These are phyloP conservation scores for Backusella australiensis DNA, from an alignment of 192 early-diverging fungal species.

Conservation along the genomic window DNA sequence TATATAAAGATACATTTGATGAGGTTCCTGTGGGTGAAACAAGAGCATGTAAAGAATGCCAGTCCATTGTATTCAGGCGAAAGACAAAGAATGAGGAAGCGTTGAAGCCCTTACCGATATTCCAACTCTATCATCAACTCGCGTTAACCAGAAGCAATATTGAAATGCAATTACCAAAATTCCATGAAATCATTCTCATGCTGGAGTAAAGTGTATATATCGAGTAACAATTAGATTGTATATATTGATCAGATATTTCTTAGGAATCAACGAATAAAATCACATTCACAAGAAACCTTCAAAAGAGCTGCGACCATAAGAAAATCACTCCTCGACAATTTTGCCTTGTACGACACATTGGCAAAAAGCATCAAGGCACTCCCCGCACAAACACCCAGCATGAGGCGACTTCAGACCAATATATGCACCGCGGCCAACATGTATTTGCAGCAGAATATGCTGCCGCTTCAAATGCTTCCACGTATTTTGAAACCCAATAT, in stretches of 20 bases:
- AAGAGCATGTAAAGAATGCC: slow-evolving; percentile 58
- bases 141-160: slow-evolving; percentile 33
- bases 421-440: slow-evolving; percentile 62
- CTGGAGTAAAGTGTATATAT: slow-evolving; percentile 40
- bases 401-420: slow-evolving; percentile 57
- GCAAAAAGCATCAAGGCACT: slow-evolving; percentile 57
- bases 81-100: slow-evolving; percentile 42
- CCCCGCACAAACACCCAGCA: slow-evolving; percentile 42
- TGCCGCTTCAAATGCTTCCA: slow-evolving; percentile 70
- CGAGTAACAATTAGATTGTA: too few relatives aligned
- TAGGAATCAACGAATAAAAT: slow-evolving; percentile 32
- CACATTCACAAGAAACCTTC: slow-evolving; percentile 51
- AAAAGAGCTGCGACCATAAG: slow-evolving; percentile 58
- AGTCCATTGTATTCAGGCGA: slow-evolving; percentile 47
- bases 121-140: slow-evolving; percentile 44
- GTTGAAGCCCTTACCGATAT: slow-evolving; percentile 25
- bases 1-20: slow-evolving; percentile 22
- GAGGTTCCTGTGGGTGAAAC: slow-evolving; percentile 48
- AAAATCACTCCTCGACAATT: slow-evolving; percentile 61
- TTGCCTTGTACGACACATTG: slow-evolving; percentile 59
- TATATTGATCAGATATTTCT: not conserved
- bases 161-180: slow-evolving; percentile 50
- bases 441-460: slow-evolving; percentile 78
- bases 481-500: slow-evolving; percentile 42
- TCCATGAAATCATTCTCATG: slow-evolving; percentile 53